These are phyloP conservation scores for Penicillium sp. DNA, from an alignment of 2,329 filamentous ascomycete species.

Conservation along the genomic window DNA sequence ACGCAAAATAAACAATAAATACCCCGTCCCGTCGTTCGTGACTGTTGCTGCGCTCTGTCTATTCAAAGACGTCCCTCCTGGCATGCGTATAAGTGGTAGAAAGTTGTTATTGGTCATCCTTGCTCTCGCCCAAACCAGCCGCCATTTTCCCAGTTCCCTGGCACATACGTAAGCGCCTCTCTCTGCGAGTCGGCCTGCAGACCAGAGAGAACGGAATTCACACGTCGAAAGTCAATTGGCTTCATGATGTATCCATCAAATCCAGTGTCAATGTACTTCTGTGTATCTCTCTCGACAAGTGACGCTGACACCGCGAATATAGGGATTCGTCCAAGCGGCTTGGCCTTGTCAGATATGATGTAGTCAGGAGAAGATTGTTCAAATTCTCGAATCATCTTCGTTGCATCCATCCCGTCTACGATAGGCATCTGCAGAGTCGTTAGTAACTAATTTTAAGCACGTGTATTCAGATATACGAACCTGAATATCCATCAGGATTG, in stretches of 20 bases:
- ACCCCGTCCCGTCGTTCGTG: not conserved
- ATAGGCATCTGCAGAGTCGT: slow-evolving; percentile 73
- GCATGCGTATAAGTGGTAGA: not conserved
- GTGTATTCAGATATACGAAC: slow-evolving; percentile 60
- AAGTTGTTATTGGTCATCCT: not conserved
- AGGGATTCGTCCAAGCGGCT: slow-evolving; percentile 63
- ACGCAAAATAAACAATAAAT: not conserved
- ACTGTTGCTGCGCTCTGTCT: not conserved
- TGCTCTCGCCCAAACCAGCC: slow-evolving; percentile 65
- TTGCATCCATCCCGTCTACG: slow-evolving; percentile 75
- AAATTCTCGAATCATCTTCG: slow-evolving; percentile 74
- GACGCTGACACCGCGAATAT: slow-evolving; percentile 87
- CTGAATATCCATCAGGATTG: slow-evolving; percentile 90
- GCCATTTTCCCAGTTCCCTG: slow-evolving; percentile 76
- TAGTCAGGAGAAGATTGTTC: slow-evolving; percentile 55
- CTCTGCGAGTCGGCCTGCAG: slow-evolving; percentile 61
- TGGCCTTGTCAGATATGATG: slow-evolving; percentile 57
- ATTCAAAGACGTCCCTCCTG: not conserved
- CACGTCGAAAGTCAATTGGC: slow-evolving; percentile 74
- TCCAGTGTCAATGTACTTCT: slow-evolving; percentile 69
- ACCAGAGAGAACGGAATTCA: slow-evolving; percentile 65
- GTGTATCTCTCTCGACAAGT: slow-evolving; percentile 64
- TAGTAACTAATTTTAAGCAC: slow-evolving; percentile 66
- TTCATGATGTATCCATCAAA: slow-evolving; percentile 93
- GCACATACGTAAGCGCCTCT: slow-evolving; percentile 61